phyloP scores from a whole-genome alignment of 768 basidiomycete species.

The Auricularia heimuer region DNA sequence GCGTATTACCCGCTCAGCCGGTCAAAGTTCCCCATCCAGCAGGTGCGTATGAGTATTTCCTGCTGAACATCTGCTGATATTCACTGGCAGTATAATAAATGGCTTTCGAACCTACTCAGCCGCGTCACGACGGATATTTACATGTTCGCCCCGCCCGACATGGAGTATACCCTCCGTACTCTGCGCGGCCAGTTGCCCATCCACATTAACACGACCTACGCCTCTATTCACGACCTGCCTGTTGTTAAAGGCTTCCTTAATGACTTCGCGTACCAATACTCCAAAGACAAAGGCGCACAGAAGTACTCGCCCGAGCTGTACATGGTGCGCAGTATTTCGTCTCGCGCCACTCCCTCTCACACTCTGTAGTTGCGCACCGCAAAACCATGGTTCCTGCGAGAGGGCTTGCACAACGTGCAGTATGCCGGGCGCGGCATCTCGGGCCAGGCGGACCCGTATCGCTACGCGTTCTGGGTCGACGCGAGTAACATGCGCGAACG shows the following conservation, averaged over 20 bases:
- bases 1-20: constrained; percentile 43
- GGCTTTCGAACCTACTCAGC: constrained; percentile 36
- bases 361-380: constrained; percentile 30
- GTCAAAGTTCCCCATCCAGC: constrained; percentile 36
- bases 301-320: constrained; percentile 40
- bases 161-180: constrained; percentile 24
- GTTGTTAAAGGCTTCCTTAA: constrained; percentile 27
- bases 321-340: constrained; percentile 23
- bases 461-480: constrained; percentile 52
- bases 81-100: constrained; percentile 28
- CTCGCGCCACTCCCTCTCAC: not conserved
- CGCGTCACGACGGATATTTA: constrained; percentile 39
- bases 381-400: constrained; percentile 40
- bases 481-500: constrained; percentile 41
- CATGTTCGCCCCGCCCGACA: constrained; percentile 39
- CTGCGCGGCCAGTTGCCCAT: constrained; percentile 27
- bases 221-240: constrained; percentile 38
- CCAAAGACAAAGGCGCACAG: constrained; percentile 32
- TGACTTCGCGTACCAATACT: constrained; percentile 34
- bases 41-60: not conserved
- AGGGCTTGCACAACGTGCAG: constrained; percentile 24
- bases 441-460: constrained; percentile 21
- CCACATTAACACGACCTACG: constrained; percentile 37
- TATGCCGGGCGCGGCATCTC: constrained; percentile 6
- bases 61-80: not conserved